phyloP scores from a whole-genome alignment of 2,329 filamentous ascomycete genomes.

The Ceratocystis albifundus region DNA sequence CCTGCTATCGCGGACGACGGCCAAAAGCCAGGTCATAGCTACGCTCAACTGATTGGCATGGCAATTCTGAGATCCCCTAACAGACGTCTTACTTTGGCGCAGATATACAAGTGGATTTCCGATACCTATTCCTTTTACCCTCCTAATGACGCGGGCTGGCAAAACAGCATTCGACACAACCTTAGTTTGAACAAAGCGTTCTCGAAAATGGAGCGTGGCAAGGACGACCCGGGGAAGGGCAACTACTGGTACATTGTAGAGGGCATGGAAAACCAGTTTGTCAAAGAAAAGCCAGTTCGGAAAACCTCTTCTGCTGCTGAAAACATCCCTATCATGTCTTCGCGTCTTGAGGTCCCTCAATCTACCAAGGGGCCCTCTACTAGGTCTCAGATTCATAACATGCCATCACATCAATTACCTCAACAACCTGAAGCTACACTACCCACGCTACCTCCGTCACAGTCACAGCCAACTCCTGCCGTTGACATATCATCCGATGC shows the following conservation, averaged over 20 bases:
- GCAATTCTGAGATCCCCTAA: slow-evolving; percentile 79
- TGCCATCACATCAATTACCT: slow-evolving; percentile 9
- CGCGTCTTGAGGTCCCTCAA: slow-evolving; percentile 35
- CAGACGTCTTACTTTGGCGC: slow-evolving; percentile 73
- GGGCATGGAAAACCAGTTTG: slow-evolving; percentile 80
- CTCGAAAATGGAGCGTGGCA: slow-evolving; percentile 86
- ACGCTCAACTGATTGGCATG: slow-evolving; percentile 92
- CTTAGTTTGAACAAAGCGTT: slow-evolving; percentile 95
- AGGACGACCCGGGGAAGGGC: slow-evolving; percentile 94
- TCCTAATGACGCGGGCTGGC: slow-evolving; percentile 78
- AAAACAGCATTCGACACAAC: slow-evolving; percentile 98
- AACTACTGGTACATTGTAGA: slow-evolving; percentile 92
- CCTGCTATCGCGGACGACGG: slow-evolving; percentile 74
- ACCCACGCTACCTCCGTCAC: slow-evolving; percentile 33
- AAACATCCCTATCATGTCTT: slow-evolving; percentile 48
- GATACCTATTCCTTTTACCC: slow-evolving; percentile 84
- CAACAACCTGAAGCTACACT: slow-evolving; percentile 25
- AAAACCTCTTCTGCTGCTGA: slow-evolving; percentile 46
- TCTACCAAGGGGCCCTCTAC: slow-evolving; percentile 30
- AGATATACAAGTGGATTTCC: slow-evolving; percentile 99
- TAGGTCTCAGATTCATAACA: slow-evolving; percentile 29
- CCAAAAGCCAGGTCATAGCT: slow-evolving; percentile 80
- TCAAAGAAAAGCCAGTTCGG: slow-evolving; percentile 69
- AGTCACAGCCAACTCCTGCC: slow-evolving; percentile 31
- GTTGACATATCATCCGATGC: slow-evolving; percentile 64